phyloP scores from a whole-genome alignment of 1,139 yeast species.

The Nakaseomyces kungkrabaensis region DNA sequence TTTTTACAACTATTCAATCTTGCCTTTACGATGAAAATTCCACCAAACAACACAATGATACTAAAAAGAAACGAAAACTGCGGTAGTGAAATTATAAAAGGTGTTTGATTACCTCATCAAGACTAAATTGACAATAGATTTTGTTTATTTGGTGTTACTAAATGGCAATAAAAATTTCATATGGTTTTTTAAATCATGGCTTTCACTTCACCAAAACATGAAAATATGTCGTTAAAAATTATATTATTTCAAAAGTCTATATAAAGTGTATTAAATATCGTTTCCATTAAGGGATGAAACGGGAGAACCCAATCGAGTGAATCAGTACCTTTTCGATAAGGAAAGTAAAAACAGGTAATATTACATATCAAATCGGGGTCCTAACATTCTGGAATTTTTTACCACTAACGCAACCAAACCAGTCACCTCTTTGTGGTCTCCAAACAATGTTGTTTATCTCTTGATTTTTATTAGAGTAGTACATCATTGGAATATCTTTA shows the following conservation, averaged over 20 bases:
- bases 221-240: slow-evolving; percentile 1
- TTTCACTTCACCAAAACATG: background rate
- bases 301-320: no score
- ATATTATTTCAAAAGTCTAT: background rate
- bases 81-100: no score
- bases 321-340: background rate
- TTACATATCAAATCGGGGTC: slow-evolving; percentile 1
- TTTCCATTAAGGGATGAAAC: background rate
- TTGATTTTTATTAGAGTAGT: slow-evolving; percentile 20
- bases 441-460: slow-evolving; percentile 69
- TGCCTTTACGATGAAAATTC: background rate
- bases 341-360: background rate
- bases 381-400: slow-evolving; percentile 66
- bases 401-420: slow-evolving; percentile 78
- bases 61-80: background rate
- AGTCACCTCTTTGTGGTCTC: slow-evolving; percentile 52
- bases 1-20: background rate
- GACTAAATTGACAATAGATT: no score
- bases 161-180: background rate
- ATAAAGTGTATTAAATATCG: background rate
- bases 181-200: no score
- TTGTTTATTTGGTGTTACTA: background rate
- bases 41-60: background rate
- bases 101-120: background rate
- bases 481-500: slow-evolving; percentile 17